Evolutionary conservation across 2,329 filamentous ascomycete genomes (phyloP).

Genomic region (Fusarium subtropicale): DNA sequence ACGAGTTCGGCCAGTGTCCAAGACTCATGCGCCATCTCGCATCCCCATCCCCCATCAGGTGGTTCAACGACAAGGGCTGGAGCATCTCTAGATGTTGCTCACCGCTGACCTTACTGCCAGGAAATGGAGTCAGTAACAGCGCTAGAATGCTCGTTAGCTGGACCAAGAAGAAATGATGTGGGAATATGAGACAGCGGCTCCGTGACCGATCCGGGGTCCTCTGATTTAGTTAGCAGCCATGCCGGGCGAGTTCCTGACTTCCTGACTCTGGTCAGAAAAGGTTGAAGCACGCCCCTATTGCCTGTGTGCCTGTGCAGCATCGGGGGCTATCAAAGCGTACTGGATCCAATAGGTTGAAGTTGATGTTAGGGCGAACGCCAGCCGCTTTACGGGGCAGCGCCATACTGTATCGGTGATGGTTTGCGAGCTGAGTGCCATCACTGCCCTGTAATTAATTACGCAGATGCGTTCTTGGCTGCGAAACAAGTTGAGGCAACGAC

Average conservation of each 20-base stretch:
- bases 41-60: constrained; percentile 20
- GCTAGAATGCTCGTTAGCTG: constrained; percentile 16
- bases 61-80: constrained; percentile 11
- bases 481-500: constrained; percentile 5
- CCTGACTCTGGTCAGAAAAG: not conserved
- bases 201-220: constrained; percentile 27
- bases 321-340: constrained; percentile 11
- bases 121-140: constrained; percentile 16
- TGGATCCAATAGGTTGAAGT: constrained; percentile 1
- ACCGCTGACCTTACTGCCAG: constrained; percentile 20
- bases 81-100: not conserved
- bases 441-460: not conserved
- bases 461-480: not conserved
- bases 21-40: constrained; percentile 29
- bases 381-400: constrained; percentile 19
- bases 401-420: constrained; percentile 25
- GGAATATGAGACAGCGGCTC: constrained; percentile 35
- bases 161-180: constrained; percentile 6
- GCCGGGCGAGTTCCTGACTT: constrained; percentile 6
- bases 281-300: constrained; percentile 34
- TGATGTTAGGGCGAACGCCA: constrained; percentile 24
- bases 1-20: constrained; percentile 16
- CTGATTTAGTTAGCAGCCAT: constrained; percentile 17
- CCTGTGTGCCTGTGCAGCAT: constrained; percentile 13
- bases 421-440: constrained; percentile 25